Evolutionary conservation across 495 filamentous ascomycete species (phyloP), one percentile per base, ranked within the genome.

Genomic region (Coniosporium apollinis): DNA sequence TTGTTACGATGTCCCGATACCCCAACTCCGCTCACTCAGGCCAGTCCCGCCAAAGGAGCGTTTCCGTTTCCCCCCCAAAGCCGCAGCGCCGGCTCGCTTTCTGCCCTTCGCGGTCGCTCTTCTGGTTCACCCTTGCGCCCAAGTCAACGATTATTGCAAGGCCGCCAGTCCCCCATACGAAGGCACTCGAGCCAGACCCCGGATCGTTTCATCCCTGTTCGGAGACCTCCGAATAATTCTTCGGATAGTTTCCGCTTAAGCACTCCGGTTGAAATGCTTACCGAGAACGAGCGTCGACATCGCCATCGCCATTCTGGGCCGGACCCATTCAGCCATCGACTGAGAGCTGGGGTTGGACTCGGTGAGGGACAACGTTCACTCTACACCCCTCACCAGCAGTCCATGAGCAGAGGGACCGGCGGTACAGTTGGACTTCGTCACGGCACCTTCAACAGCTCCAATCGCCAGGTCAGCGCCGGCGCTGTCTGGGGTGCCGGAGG

Each of bases 401-500:
- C n/a, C n/a, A n/a, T n/a, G n/a, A n/a, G n/a, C n/a, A n/a, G n/a
- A 19, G 30, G 30, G 9, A 32, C 10, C 15, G 18, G 14, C 15
- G 30, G 30, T 1, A 3, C 22, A 22, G 7, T 22, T n/a, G 16
- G 11, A 15, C 33, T 20, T 21, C 33, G 19, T 20, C 3, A 13
- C 14, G 16, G n/a, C 18, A 6, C 8, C 16, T 11, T 7, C 11
- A 15, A 10, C 17, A 13, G 8, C 8, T 8, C 8, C 30, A 19
- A 32, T 9, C 47, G 50, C 9, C 58, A 69, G 41, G 58, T 73
- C 32, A 89, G 82, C 53, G 44, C 58, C 32, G 81, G 79, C 0
- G 66, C 71, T 22, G 64, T 87, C n/a, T 92, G 85, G 85, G 70
- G 71, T 4, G 79, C 89, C 11, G 81, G 85, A 13, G 80, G 82